phyloP scores from a whole-genome alignment of 1,284 basidiomycete genomes.

The Trametes versicolor region DNA sequence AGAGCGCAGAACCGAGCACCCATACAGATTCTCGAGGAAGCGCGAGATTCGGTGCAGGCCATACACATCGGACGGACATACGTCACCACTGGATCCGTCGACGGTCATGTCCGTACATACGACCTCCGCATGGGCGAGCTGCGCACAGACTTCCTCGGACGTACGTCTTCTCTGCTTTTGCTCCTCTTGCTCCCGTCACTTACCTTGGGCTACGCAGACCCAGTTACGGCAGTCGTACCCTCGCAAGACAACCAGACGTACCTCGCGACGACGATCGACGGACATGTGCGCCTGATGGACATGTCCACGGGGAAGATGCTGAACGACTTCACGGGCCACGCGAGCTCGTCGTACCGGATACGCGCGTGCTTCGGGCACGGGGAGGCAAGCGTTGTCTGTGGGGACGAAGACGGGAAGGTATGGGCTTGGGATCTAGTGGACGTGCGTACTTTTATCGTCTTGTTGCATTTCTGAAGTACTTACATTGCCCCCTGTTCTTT shows the following conservation, averaged over 20 bases:
- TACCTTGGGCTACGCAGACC: slow-evolving; percentile 58
- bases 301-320: slow-evolving; percentile 84
- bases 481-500: not conserved
- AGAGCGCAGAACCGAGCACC: slow-evolving; percentile 85
- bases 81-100: slow-evolving; percentile 87
- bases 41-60: slow-evolving; percentile 89
- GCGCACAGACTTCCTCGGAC: slow-evolving; percentile 88
- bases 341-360: slow-evolving; percentile 79
- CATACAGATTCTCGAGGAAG: slow-evolving; percentile 93
- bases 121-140: slow-evolving; percentile 94
- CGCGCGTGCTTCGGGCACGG: slow-evolving; percentile 86
- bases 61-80: slow-evolving; percentile 71
- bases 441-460: slow-evolving; percentile 57
- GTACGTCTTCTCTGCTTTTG: slow-evolving; percentile 51
- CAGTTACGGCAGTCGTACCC: slow-evolving; percentile 84
- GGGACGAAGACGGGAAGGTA: slow-evolving; percentile 89
- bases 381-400: slow-evolving; percentile 85
- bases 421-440: slow-evolving; percentile 95
- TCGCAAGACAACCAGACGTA: slow-evolving; percentile 81
- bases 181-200: not conserved
- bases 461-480: not conserved
- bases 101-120: slow-evolving; percentile 92
- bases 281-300: slow-evolving; percentile 89
- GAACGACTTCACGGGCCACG: slow-evolving; percentile 86
- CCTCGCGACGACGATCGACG: slow-evolving; percentile 87